These are phyloP conservation scores for Biancaea sappan DNA, from an alignment of 306 rosid species.

Conservation along the genomic window DNA sequence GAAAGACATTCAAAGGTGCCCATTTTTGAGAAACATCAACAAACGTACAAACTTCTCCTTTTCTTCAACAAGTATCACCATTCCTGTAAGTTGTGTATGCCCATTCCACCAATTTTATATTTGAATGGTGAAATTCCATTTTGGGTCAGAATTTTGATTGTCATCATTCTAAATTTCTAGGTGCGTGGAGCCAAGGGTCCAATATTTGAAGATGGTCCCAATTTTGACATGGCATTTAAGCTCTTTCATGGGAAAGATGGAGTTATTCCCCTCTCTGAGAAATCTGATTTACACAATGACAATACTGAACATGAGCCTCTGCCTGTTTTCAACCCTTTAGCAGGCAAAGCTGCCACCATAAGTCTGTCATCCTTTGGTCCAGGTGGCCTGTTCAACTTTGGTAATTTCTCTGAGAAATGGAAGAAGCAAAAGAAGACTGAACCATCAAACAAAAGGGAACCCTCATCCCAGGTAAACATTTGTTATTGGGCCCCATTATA, in stretches of 20 bases:
- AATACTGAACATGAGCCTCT: slow-evolving; percentile 41
- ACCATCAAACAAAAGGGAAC: slow-evolving; percentile 53
- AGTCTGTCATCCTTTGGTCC: slow-evolving; percentile 74
- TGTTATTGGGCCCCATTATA: slow-evolving; percentile 10
- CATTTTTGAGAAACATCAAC: slow-evolving; percentile 69
- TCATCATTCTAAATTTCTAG: slow-evolving; percentile 33
- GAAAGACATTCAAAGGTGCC: slow-evolving; percentile 68
- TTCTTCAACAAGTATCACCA: slow-evolving; percentile 46
- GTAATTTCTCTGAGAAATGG: slow-evolving; percentile 69
- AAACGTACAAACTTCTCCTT: slow-evolving; percentile 73
- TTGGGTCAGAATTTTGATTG: neutral
- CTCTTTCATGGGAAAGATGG: slow-evolving; percentile 90
- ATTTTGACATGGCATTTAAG: slow-evolving; percentile 71
- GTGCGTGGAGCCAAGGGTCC: slow-evolving; percentile 67
- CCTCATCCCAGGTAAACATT: slow-evolving; percentile 55
- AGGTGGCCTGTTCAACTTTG: slow-evolving; percentile 71
- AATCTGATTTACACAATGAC: slow-evolving; percentile 35
- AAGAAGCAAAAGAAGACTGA: slow-evolving; percentile 65
- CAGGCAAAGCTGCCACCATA: slow-evolving; percentile 69
- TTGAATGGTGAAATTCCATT: slow-evolving; percentile 1
- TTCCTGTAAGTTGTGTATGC: slow-evolving; percentile 46
- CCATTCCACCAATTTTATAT: neutral
- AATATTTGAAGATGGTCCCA: slow-evolving; percentile 81
- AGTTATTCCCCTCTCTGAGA: slow-evolving; percentile 67
- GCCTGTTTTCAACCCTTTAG: slow-evolving; percentile 75